Percentiles rank a stretch among this genome's conserved stretches.
These are phyloP conservation scores for Geotrichum cucujoidarum DNA, from an alignment of 1,139 yeast genomes.

Conservation along the genomic window DNA sequence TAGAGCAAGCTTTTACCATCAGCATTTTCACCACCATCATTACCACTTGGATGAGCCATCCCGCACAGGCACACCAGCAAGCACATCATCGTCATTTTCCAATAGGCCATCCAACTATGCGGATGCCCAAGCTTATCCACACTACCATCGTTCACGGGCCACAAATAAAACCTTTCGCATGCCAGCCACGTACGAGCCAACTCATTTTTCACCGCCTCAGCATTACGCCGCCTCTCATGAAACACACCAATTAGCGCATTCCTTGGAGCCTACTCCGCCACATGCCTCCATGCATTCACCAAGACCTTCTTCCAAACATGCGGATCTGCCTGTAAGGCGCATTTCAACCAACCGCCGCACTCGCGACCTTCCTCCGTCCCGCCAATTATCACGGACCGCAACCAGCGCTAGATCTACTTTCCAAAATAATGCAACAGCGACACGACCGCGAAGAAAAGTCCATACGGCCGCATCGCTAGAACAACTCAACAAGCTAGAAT, in stretches of 20 bases:
- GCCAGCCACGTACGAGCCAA: neutral
- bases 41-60: conserved; percentile 2
- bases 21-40: conserved; percentile 14
- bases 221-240: neutral
- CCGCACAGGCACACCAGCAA: neutral
- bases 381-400: neutral
- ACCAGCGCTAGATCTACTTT: neutral
- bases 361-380: neutral
- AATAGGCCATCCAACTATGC: conserved; percentile 4
- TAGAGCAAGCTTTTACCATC: conserved; percentile 6
- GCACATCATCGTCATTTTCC: conserved; percentile 8
- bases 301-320: too few relatives aligned
- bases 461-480: conserved; percentile 17
- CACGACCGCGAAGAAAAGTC: conserved; percentile 4
- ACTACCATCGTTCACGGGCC: neutral
- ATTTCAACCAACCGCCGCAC: neutral
- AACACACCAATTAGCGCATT: too few relatives aligned
- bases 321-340: neutral
- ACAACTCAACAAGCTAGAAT: conserved; percentile 16
- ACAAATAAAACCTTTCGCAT: neutral
- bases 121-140: neutral
- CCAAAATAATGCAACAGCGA: neutral
- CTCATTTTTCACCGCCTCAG: neutral
- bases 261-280: too few relatives aligned
- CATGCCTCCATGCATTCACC: too few relatives aligned